A percentile compares a stretch with the other conserved stretches of the same genome.
These are phyloP conservation scores for Ceratobasidium sp. DNA, from an alignment of 1,284 basidiomycete genomes.

Conservation along the genomic window DNA sequence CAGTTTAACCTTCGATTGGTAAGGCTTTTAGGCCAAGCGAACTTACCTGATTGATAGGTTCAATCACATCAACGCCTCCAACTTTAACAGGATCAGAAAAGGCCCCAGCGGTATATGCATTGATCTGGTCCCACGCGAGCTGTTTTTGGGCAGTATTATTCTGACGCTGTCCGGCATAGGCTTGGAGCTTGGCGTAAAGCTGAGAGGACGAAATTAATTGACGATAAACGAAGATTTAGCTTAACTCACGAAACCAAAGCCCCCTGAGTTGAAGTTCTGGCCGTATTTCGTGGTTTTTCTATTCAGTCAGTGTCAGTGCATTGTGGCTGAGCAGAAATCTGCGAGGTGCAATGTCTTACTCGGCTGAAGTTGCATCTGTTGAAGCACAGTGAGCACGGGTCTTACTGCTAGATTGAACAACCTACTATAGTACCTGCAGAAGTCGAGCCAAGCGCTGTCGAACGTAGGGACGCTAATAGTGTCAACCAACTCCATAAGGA, in stretches of 20 bases:
- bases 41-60: slow-evolving; percentile 55
- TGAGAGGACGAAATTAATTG: slow-evolving; percentile 37
- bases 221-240: not conserved
- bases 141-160: slow-evolving; percentile 55
- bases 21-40: slow-evolving; percentile 4
- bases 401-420: not conserved
- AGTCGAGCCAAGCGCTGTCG: slow-evolving; percentile 59
- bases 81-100: slow-evolving; percentile 55
- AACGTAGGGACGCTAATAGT: slow-evolving; percentile 57
- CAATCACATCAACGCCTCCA: slow-evolving; percentile 57
- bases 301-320: not conserved
- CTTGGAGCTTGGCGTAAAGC: slow-evolving; percentile 59
- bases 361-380: slow-evolving; percentile 53
- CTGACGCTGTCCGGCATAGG: slow-evolving; percentile 58
- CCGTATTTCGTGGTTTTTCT: slow-evolving; percentile 58
- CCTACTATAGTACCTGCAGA: slow-evolving; percentile 55
- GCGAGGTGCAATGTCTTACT: slow-evolving; percentile 51
- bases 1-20: not conserved
- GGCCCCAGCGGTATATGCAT: slow-evolving; percentile 54
- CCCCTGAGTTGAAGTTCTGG: slow-evolving; percentile 55
- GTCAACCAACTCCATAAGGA: slow-evolving; percentile 59
- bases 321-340: not conserved
- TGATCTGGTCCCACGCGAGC: slow-evolving; percentile 56
- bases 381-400: not conserved
- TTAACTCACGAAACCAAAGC: slow-evolving; percentile 54